Evolutionary conservation across 2,329 filamentous ascomycete genomes (phyloP), one percentile per base, ranked within the genome.

Genomic region (Uncinocarpus reesii): DNA sequence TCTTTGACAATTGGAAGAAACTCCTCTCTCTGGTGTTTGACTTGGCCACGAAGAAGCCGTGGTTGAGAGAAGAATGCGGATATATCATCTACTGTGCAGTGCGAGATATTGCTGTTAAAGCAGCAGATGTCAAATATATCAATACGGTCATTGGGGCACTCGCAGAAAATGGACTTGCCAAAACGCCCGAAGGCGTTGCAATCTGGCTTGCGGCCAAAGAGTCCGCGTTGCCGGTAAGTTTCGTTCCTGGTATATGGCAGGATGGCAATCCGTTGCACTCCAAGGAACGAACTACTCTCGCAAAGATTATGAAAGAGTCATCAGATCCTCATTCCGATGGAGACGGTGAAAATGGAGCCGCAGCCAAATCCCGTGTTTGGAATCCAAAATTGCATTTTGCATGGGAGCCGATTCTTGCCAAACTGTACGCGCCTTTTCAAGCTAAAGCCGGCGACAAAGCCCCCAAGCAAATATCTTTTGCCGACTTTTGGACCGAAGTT

Each of bases 31-130:
- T 85, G 46, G 70, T 95, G 26, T 76, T 88, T 57, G 77, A 81
- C 53, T 75, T 95, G 52, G 80, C 84, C 34, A 77, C 79, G 57
- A 85, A 85, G 67, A 93, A 94, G 65, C 79, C 85, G 26, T 95
- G 89, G 90, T 74, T 96, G 55, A 79, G 86, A 52, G 82, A 90
- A 58, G 86, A 94, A 62, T 95, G 87, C 58, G 87, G 85, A 26
- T 86, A 82, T 74, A 79, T 92, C 41, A 72, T 95, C 21, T 82
- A 84, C 37, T 80, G 87, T 60, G 80, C 83, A 11, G 65, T 92
- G 31, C 74, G 76, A 26, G 79, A 81, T 16, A 57, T 76, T 26
- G 60, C 59, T 7, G 32, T 64, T 7, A 60, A 66, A 24, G 59
- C 67, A 23, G 61, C 64, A 16, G 55, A 65, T 15, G 53, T 57